Base-by-base conservation (phyloP, 2,329 filamentous ascomycete genomes). In the Trichoderma breve region DNA sequence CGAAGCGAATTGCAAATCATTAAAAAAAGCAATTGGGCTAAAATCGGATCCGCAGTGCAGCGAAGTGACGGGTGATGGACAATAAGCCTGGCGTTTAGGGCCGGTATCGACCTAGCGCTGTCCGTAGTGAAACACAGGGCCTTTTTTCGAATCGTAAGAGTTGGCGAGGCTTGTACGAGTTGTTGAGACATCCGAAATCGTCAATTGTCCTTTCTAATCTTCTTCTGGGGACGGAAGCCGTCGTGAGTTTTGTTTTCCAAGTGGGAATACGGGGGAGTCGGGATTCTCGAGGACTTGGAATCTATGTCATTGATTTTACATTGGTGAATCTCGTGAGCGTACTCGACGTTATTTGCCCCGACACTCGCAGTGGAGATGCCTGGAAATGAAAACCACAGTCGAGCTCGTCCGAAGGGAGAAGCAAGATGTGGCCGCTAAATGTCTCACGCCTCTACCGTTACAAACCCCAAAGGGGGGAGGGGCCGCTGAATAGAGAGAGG, bases 21-120 rank as follows among this genome's bases (percentile, higher is more conserved):
- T 11, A 6, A 36, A 36, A 36, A 36, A 36, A 36, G 34, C 34
- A 36, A 21, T 24, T 51, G 43, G 43, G 43, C 43, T 30, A 53
- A 53, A 65, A 51, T 65, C 18, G 26, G 28, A 34, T 65, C 39
- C 39, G 62, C 26, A 53, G 24, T 32, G 62, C 62, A 53, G 62
- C 32, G 51, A 67, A 67, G 24, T 21, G 43, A 28, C 64, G 64
- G 64, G 64, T 67, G 64, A 67, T 67, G 64, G 51, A 66, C 63
- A 55, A 66, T 55, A 66, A 66, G 63, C 63, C n/a, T 55, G 30
- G 63, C 47, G 21, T 53, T 36, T 66, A 66, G 47, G 63, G 63
- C 47, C 47, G 47, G 63, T 51, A 51, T 62, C 32, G 64, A 57
- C 53, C 15, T 34, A 57, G 64, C 64, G 51, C 64, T 67, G 36